Conservation (phyloP, 441 rosid species). For the Euphorbia schlechtendalii region DNA sequence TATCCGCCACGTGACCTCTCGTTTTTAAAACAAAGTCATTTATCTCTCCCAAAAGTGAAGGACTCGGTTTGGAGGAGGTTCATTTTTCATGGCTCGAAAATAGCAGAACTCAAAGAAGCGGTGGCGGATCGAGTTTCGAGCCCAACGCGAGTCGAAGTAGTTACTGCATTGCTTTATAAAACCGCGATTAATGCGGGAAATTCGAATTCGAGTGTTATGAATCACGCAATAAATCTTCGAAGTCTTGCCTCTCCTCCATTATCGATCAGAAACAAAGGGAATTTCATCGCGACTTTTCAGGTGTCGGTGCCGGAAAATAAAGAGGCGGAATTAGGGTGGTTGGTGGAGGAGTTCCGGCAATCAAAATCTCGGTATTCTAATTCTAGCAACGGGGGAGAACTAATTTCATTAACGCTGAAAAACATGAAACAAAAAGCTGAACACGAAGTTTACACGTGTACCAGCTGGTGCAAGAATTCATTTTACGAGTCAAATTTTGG, state of each 20-base stretch:
- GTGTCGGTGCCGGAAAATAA: neutral
- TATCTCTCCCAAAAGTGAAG: neutral
- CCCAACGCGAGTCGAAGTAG: too few relatives aligned
- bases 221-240: constrained; percentile 20
- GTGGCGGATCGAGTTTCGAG: constrained; percentile 22
- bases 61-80: constrained; percentile 19
- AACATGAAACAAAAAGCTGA: too few relatives aligned
- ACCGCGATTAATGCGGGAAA: constrained; percentile 8
- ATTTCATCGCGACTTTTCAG: neutral
- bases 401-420: too few relatives aligned
- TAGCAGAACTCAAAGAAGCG: constrained; percentile 7
- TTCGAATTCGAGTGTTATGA: constrained; percentile 3
- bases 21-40: neutral
- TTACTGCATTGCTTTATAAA: constrained; percentile 30
- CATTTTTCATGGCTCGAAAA: constrained; percentile 20
- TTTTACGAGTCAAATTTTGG: constrained; percentile 36
- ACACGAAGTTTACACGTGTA: neutral
- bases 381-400: too few relatives aligned
- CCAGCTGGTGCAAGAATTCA: constrained; percentile 19
- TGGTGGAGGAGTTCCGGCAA: neutral
- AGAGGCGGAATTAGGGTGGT: neutral
- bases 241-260: constrained; percentile 9
- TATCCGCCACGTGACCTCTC: constrained; percentile 16
- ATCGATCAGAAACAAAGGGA: neutral
- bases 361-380: neutral